These are phyloP conservation scores for Phoma sp. DNA, from an alignment of 2,329 filamentous ascomycete species.

Conservation along the genomic window DNA sequence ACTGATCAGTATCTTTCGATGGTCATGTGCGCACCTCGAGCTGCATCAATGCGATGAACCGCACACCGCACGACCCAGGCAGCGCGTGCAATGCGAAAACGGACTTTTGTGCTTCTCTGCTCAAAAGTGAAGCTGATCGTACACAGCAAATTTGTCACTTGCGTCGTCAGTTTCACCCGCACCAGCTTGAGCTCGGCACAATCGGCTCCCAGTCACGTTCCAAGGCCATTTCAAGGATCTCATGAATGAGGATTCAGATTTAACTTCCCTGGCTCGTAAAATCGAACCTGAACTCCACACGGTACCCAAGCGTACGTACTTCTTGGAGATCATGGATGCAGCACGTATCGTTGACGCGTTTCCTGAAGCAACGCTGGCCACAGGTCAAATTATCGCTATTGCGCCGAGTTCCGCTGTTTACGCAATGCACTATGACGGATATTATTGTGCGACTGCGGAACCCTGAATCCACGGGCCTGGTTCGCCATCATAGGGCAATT, in stretches of 20 bases:
- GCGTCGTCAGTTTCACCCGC: neutral
- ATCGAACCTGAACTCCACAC: neutral
- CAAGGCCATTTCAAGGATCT: neutral
- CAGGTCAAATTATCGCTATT: neutral
- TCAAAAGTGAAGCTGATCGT: constrained; percentile 1
- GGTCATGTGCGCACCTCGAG: constrained; percentile 19
- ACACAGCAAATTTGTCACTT: neutral
- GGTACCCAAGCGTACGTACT: neutral
- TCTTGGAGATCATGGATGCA: neutral
- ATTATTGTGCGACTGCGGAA: neutral
- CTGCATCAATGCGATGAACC: constrained; percentile 3
- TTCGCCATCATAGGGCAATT: no score
- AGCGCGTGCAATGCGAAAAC: neutral
- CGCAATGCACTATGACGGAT: neutral
- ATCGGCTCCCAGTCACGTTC: neutral
- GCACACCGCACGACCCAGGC: neutral
- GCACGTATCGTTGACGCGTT: constrained; percentile 1
- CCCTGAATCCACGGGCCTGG: neutral
- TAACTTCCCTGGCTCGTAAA: neutral
- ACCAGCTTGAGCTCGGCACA: neutral
- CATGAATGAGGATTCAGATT: neutral
- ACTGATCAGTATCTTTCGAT: neutral
- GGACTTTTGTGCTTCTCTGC: neutral
- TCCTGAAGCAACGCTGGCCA: constrained; percentile 2
- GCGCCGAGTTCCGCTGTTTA: neutral